Evolutionary conservation across 2,329 filamentous ascomycete genomes (phyloP).

Genomic region (Apiospora phragmitis): DNA sequence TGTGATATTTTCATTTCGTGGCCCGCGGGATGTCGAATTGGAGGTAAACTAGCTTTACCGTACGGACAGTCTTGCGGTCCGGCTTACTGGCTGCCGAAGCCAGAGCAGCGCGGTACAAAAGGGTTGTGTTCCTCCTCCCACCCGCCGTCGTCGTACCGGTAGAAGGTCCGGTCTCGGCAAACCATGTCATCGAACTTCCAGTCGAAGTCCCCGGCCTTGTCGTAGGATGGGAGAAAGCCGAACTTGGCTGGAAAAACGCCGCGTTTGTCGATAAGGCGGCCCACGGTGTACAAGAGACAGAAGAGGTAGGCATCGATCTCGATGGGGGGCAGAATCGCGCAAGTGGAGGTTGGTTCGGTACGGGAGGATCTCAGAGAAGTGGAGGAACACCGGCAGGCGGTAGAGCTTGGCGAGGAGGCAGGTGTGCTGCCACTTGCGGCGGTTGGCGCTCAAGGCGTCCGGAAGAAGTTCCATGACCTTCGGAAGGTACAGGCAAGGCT

Average conservation of each 20-base stretch:
- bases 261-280: background rate
- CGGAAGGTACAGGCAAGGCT: background rate
- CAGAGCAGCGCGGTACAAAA: background rate
- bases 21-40: background rate
- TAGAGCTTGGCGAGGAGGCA: background rate
- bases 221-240: background rate
- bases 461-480: background rate
- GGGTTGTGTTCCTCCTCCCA: background rate
- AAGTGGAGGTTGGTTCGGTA: background rate
- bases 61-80: background rate
- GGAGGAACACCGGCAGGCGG: background rate
- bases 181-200: background rate
- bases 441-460: background rate
- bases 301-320: background rate
- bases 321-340: background rate
- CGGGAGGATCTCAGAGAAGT: background rate
- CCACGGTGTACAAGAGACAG: background rate
- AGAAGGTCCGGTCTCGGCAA: background rate
- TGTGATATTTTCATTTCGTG: background rate
- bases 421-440: background rate
- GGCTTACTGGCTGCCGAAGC: background rate
- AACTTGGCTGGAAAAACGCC: background rate
- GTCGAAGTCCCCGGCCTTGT: background rate
- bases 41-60: background rate
- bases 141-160: background rate